Conservation (phyloP, 345 rosid genomes). For the Moricandia arvensis region DNA sequence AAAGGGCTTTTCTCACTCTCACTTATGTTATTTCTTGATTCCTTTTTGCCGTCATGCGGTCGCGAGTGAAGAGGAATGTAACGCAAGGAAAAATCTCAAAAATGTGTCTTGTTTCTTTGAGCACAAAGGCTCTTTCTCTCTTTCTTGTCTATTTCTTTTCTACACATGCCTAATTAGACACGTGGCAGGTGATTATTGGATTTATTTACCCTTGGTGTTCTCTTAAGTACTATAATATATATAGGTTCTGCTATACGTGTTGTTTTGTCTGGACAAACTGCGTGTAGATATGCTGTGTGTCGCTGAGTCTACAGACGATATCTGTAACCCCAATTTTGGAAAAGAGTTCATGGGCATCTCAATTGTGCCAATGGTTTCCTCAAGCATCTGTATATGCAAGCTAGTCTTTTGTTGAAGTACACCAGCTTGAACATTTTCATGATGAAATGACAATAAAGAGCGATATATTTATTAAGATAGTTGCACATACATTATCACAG, state of each 20-base stretch:
- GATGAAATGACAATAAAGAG: too few relatives aligned
- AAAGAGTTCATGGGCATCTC: too few relatives aligned
- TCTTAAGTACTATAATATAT: constrained; percentile 17
- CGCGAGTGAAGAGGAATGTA: constrained; percentile 4
- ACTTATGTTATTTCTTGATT: constrained; percentile 5
- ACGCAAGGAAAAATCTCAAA: constrained; percentile 20
- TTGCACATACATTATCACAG: too few relatives aligned
- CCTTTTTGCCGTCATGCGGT: constrained; percentile 8
- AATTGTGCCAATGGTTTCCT: too few relatives aligned
- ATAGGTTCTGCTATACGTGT: neutral
- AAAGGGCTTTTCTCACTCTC: neutral
- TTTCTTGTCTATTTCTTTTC: neutral
- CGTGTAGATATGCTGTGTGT: too few relatives aligned
- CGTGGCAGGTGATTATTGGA: constrained; percentile 20
- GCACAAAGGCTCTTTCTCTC: neutral
- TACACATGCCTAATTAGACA: constrained; percentile 13
- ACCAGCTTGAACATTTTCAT: too few relatives aligned
- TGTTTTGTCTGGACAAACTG: too few relatives aligned
- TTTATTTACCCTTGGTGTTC: neutral
- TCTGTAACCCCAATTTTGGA: too few relatives aligned
- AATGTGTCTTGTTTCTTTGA: neutral
- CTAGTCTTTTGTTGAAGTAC: too few relatives aligned
- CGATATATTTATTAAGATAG: too few relatives aligned
- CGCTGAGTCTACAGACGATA: too few relatives aligned
- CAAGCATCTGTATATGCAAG: too few relatives aligned